These are phyloP conservation scores for Colletotrichum melonis DNA, from an alignment of 2,329 filamentous ascomycete species.

Conservation along the genomic window DNA sequence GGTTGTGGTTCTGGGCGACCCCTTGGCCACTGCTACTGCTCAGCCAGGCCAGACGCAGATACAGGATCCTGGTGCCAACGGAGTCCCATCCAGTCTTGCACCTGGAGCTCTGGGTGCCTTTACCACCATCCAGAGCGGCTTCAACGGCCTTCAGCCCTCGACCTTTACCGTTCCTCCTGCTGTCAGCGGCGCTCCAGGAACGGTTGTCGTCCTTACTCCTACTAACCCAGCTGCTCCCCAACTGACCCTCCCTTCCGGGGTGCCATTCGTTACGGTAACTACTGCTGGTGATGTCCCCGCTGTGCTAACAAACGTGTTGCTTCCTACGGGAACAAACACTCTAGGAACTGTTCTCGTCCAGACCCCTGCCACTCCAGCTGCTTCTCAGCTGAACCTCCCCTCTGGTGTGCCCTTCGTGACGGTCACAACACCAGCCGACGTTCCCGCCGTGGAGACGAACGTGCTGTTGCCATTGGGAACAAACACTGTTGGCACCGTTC, in stretches of 20 bases:
- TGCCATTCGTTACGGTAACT: slow-evolving; percentile 19
- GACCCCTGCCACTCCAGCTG: slow-evolving; percentile 22
- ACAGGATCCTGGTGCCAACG: not conserved
- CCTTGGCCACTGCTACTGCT: not conserved
- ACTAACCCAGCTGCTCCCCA: slow-evolving; percentile 21
- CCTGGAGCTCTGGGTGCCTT: not conserved
- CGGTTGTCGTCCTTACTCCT: slow-evolving; percentile 27
- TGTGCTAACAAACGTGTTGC: not conserved
- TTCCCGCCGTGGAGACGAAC: not conserved
- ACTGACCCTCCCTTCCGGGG: slow-evolving; percentile 5
- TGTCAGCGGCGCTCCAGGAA: not conserved
- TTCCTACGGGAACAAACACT: not conserved
- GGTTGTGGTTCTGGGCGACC: slow-evolving; percentile 5
- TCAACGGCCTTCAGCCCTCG: slow-evolving; percentile 13
- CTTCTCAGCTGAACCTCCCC: not conserved
- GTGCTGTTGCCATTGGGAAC: slow-evolving; percentile 14
- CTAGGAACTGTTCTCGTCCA: slow-evolving; percentile 12
- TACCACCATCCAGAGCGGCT: slow-evolving; percentile 27
- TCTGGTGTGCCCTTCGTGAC: slow-evolving; percentile 20
- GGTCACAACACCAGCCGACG: not conserved
- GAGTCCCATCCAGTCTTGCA: not conserved
- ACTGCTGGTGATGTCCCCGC: not conserved
- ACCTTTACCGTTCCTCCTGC: slow-evolving; percentile 28
- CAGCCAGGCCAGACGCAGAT: slow-evolving; percentile 4
- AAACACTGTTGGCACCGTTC: slow-evolving; percentile 12